Evolutionary conservation across 1,139 yeast species (phyloP), one percentile per base, ranked within the genome.

Genomic region (Taiozyma onychis): DNA sequence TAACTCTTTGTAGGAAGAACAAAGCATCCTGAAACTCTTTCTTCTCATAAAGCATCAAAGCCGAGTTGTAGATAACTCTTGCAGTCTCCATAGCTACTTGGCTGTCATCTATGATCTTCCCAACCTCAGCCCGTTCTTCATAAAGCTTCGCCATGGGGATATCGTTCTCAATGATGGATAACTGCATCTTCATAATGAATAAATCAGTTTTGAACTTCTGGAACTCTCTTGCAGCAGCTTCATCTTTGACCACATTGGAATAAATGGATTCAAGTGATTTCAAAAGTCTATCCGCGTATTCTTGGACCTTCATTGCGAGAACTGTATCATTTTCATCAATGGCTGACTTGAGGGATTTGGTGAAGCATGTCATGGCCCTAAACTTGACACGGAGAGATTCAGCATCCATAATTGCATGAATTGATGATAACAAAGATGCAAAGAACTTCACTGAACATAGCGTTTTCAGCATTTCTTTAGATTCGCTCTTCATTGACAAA

Each of bases 61-160:
- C 57, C 6, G 58, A 52, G 48, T 66, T 66, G 44, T 57, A 64
- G 8, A 64, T 46, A 0, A 59, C 51, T 41, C 68, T 55, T 8
- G 58, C 51, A 2, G 57, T 43, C 21, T 64, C 65, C 2, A 39
- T 30, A 14, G 44, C 52, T 8, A 35, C n/a, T 5, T 44, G 46
- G 8, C 22, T 41, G 4, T 13, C 24, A 22, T 30, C 34, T 16
- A 16, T 14, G n/a, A 43, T 37, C 1, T 46, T 46, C 5, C 41
- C 6, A 0, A 61, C 22, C 13, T 58, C 57, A 1, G 65, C 59
- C 44, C 62, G 59, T 14, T 54, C 57, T 41, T 65, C 66, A 49
- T 61, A 62, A 44, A 61, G 57, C 35, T 57, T 60, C 0, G 66
- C 67, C 62, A 58, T 57, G 24, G 58, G 53, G 14, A 55, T 46